phyloP scores from a whole-genome alignment of 768 basidiomycete genomes.

The Amanita pseudoporphyria region DNA sequence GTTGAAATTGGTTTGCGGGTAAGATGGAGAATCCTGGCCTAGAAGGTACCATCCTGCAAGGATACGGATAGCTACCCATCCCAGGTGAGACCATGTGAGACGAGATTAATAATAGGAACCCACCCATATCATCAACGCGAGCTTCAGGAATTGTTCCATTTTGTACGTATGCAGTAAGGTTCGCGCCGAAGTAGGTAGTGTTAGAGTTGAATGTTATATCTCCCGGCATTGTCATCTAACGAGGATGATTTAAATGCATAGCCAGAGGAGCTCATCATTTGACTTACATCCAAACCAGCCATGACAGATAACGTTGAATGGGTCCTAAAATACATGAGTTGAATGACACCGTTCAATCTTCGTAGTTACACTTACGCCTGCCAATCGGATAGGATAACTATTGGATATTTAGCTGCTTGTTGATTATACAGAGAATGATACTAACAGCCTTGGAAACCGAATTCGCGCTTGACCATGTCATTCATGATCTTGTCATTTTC shows the following conservation, averaged over 20 bases:
- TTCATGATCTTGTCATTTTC: constrained; percentile 66
- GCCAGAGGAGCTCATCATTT: not conserved
- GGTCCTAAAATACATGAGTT: constrained; percentile 20
- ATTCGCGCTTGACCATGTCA: constrained; percentile 66
- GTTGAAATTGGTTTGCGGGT: constrained; percentile 65
- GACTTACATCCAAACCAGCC: constrained; percentile 53
- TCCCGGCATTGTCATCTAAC: constrained; percentile 66
- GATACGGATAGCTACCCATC: constrained; percentile 55
- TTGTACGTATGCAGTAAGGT: constrained; percentile 56
- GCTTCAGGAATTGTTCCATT: constrained; percentile 61
- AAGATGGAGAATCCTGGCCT: constrained; percentile 51
- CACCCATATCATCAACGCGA: constrained; percentile 71
- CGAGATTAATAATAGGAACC: not conserved
- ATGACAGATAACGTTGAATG: constrained; percentile 51
- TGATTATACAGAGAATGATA: constrained; percentile 3
- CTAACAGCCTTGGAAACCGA: constrained; percentile 68
- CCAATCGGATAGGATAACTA: constrained; percentile 69
- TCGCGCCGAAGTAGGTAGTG: constrained; percentile 54
- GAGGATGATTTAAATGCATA: not conserved
- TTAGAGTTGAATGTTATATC: constrained; percentile 40
- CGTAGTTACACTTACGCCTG: constrained; percentile 29
- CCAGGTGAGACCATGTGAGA: not conserved
- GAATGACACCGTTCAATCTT: not conserved
- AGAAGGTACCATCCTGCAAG: constrained; percentile 63
- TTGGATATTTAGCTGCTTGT: not conserved